Base-by-base conservation (phyloP, 2,329 filamentous ascomycete genomes). In the Fusarium xylarioides region DNA sequence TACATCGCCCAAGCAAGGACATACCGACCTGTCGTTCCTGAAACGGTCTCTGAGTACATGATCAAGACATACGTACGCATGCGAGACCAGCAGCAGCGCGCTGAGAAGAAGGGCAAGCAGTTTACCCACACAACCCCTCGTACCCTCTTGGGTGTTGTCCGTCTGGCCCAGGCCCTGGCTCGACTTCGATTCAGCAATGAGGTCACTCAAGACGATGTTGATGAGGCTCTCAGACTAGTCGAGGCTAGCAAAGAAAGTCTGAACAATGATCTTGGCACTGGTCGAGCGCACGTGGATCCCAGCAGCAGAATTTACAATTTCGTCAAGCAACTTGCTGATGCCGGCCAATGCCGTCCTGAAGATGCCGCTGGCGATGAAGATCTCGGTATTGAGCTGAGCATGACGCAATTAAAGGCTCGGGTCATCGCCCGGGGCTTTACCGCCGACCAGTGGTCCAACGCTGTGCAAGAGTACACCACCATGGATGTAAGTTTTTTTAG, bases 341-440 rank as follows among this genome's bases (percentile, higher is more conserved):
- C 91, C 59, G 95, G 95, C 64, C 94, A 95, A 60, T 95, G 95
- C 76, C 91, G 93, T 46, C 91, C 94, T 52, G 94, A 93, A 38
- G 87, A 88, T 34, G 87, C 80, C 76, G 93, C 84, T 9, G 87
- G 87, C 0, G 86, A 87, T 0, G 86, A 87, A 26, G 86, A 84
- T 61, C 80, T 82, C 40, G 86, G 87, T 21, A 81, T 88, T 26
- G 95, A 98, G 82, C 84, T 99, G 77, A 96, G 92, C 82, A 89
- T 99, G 86, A 90, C 93, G 75, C 93, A 94, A 83, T 94, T 99
- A 68, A 90, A 95, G 81, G 95, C 98, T 83, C 86, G 96, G 74
- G 95, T 99, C 35, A 88, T 98, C 77, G 96, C 95, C 59, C 98
- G 97, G 88, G 96, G 96, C 6, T 99, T 98, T 82, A 99, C 95